Base-by-base conservation (phyloP, 2,329 filamentous ascomycete species). In the Botrytis fragariae region DNA sequence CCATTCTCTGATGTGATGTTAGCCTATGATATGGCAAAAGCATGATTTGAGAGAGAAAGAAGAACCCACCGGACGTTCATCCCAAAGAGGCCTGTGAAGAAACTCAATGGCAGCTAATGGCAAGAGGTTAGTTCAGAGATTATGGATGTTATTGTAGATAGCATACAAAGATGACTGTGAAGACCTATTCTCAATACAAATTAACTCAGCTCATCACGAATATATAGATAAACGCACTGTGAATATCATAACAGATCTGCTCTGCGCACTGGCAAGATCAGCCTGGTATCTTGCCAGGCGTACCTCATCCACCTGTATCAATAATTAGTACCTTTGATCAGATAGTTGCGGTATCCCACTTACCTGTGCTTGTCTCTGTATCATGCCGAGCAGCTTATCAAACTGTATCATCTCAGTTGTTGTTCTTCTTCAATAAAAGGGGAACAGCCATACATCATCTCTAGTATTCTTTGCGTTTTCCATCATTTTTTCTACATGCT, bases 401-500 rank as follows among this genome's bases (percentile, higher is more conserved):
- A 57, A 60, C 54, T 20, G 25, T 39, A 29, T 29, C 6, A 32
- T 18, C 25, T 68, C 20, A 54, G 45, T 3, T 0, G 4, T 68
- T 51, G 25, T 39, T 20, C 25, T 39, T 20, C 25, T 48, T 54
- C 32, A 8, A 20, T 9, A 29, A 42, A 12, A 4, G 9, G 9
- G 4, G 35, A 4, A 16, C 22, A 22, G 2, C 5, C 5, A 20
- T 44, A 44, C 67, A 59, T 69, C 51, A 60, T 60, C 37, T 44
- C 51, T 60, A 32, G n/a, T 60, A 59, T 9, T 60, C 51, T 29
- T 45, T n/a, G 25, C 51, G 12, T 22, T 69, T 35, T 42, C 67
- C 14, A 18, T 60, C 67, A 69, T 69, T 25, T 35, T 72, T 20
- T 67, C 54, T 32, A 71, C 29, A 39, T 69, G 70, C 4, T 60